Evolutionary conservation across 139 green algal species (phyloP).

Genomic region (Tetratostichococcus sp.): DNA sequence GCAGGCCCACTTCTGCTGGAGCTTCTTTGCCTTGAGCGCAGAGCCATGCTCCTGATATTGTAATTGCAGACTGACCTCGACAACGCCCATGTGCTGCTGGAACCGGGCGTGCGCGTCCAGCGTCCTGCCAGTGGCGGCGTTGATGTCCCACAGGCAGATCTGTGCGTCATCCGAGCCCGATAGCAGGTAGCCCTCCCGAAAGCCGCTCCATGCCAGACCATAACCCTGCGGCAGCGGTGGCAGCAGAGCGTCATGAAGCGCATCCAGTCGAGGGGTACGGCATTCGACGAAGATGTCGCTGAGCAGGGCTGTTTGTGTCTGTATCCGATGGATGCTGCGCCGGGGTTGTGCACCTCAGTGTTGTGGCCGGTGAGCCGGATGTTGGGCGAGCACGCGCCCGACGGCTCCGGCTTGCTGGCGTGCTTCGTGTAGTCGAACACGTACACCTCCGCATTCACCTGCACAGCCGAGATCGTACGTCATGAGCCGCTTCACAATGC

Average conservation of each 20-base stretch:
- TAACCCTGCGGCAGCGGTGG: constrained; percentile 86
- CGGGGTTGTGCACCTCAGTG: constrained; percentile 17
- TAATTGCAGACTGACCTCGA: too few relatives aligned
- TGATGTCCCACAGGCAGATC: constrained; percentile 99
- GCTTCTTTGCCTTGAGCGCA: too few relatives aligned
- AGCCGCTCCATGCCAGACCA: constrained; percentile 91
- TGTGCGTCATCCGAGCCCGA: constrained; percentile 93
- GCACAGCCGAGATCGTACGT: too few relatives aligned
- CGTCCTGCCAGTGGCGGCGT: constrained; percentile 34
- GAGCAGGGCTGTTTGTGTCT: too few relatives aligned
- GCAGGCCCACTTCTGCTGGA: too few relatives aligned
- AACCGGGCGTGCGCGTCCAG: constrained; percentile 77
- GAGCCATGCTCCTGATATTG: too few relatives aligned
- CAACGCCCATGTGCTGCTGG: constrained; percentile 71
- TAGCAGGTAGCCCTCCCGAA: constrained; percentile 83
- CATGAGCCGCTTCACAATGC: too few relatives aligned
- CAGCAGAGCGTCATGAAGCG: too few relatives aligned
- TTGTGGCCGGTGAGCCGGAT: constrained; percentile 83
- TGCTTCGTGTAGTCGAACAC: constrained; percentile 99
- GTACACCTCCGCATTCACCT: constrained; percentile 68
- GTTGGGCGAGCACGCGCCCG: constrained; percentile 71
- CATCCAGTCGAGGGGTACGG: too few relatives aligned
- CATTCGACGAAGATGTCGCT: too few relatives aligned
- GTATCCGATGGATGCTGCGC: too few relatives aligned
- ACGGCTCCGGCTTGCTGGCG: constrained; percentile 76